Percentiles rank a stretch among this genome's conserved stretches.
Evolutionary conservation across 2,329 filamentous ascomycete species (phyloP).

Genomic region (Ascochyta lentis): DNA sequence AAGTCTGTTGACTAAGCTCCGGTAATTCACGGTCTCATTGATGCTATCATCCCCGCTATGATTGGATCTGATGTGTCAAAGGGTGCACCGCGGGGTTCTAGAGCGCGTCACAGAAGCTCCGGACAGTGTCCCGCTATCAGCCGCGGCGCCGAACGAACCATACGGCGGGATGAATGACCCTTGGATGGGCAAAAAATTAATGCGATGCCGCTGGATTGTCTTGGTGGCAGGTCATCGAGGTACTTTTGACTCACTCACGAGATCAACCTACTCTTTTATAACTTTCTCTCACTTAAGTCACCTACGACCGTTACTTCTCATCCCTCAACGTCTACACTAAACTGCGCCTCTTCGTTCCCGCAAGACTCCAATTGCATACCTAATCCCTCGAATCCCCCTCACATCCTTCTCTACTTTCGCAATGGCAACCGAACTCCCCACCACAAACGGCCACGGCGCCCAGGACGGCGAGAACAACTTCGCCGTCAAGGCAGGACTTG

Average conservation of each 20-base stretch:
- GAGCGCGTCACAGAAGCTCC: constrained; percentile 18
- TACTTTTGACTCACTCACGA: constrained; percentile 27
- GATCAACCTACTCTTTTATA: constrained; percentile 17
- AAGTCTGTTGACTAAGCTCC: constrained; percentile 27
- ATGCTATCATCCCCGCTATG: constrained; percentile 12
- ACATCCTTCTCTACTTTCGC: constrained; percentile 22
- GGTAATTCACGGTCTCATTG: constrained; percentile 33
- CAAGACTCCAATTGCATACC: constrained; percentile 1
- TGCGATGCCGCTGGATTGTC: constrained; percentile 30
- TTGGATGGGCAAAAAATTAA: constrained; percentile 34
- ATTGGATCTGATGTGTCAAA: constrained; percentile 36
- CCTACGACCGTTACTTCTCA: neutral
- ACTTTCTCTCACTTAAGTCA: constrained; percentile 9
- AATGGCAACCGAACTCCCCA: constrained; percentile 59
- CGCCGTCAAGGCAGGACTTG: constrained; percentile 91
- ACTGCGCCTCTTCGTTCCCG: neutral
- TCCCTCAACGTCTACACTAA: neutral
- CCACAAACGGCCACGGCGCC: constrained; percentile 52
- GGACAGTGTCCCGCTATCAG: constrained; percentile 16
- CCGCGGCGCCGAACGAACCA: constrained; percentile 18
- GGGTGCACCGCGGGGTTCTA: constrained; percentile 27
- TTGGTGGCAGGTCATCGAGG: constrained; percentile 29
- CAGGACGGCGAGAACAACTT: constrained; percentile 66
- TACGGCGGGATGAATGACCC: constrained; percentile 28
- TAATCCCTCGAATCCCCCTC: neutral